Percentiles rank a stretch among this genome's conserved stretches.
Evolutionary conservation across 75 land plant genomes (phyloP).

Genomic region (Pseudotsuga menziesii): DNA sequence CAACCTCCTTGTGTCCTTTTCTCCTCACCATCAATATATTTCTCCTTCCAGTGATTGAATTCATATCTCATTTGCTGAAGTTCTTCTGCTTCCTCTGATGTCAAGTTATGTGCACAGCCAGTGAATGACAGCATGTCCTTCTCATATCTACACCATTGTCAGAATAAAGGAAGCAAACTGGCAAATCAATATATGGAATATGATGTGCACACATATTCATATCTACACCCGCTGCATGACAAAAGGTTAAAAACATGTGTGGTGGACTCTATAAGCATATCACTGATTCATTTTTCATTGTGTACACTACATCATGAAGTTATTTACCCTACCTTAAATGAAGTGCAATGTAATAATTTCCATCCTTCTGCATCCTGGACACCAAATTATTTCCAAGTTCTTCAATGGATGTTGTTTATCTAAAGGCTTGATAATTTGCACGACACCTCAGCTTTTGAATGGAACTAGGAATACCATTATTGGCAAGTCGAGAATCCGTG

Average conservation of each 20-base stretch:
- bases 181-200: not conserved
- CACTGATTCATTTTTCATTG: not conserved
- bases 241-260: not conserved
- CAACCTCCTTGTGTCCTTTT: slow-evolving; percentile 85
- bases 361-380: slow-evolving; percentile 53
- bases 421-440: slow-evolving; percentile 67
- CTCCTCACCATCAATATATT: slow-evolving; percentile 87
- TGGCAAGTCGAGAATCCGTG: slow-evolving; percentile 80
- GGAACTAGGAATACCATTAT: slow-evolving; percentile 64
- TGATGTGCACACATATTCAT: no score
- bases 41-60: slow-evolving; percentile 97
- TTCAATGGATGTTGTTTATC: slow-evolving; percentile 65
- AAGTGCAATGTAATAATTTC: slow-evolving; percentile 68
- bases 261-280: not conserved
- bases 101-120: slow-evolving; percentile 83
- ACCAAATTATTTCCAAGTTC: slow-evolving; percentile 59
- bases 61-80: slow-evolving; percentile 75
- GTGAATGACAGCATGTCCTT: slow-evolving; percentile 99
- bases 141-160: slow-evolving; percentile 57
- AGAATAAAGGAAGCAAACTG: not conserved
- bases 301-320: no score
- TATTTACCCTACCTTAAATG: slow-evolving; percentile 57
- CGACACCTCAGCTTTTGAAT: slow-evolving; percentile 81
- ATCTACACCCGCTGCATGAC: no score
- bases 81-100: slow-evolving; percentile 68